Base-by-base conservation (phyloP, 1,284 basidiomycete genomes). In the Apiotrichum siamense region DNA sequence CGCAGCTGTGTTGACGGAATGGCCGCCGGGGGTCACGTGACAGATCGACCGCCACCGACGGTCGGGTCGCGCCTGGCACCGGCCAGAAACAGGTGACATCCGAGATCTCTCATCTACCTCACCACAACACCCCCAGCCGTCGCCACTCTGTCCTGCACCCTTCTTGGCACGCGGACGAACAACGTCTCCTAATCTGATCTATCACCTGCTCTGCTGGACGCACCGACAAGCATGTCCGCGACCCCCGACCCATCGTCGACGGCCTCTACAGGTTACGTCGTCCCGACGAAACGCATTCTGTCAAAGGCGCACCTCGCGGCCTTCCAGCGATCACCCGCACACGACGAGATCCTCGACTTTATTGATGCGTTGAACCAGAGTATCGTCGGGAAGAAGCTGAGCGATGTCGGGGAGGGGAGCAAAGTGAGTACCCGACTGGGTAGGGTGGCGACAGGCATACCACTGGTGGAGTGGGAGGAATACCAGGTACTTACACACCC, bases 311-410 rank as follows among this genome's bases (percentile, higher is more conserved):
- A 97, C 61, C 80, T 97, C 0, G 77, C 82, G 31, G 83, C 82
- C n/a, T 98, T 97, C 69, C 83, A 91, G 64, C 63, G 77, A 4
- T 91, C 88, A 0, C 69, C 79, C 40, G 86, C 90, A 0, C 83
- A 93, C 67, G 69, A 77, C 26, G 78, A 83, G 21, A 79, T 97
- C 45, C 72, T 91, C 12, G 72, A 77, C 0, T 92, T 90, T 63
- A 80, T 97, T 49, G 80, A 85, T 50, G 74, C 77, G 0, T 79
- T 97, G 44, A 97, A 97, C 66, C 79, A 82, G 17, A 77, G 83
- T 0, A 82, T 93, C 9, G 77, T 87, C 17, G 87, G 85, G 21
- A 81, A 83, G 50, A 93, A 86, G 72, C 78, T 97, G 44, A 82
- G 80, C 0, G 85, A 88, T 56, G 72, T 77, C 13, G 82, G 82